Percentiles rank a stretch among this genome's conserved stretches.
Conservation (phyloP, 139 green algal species). For the Choricystis sp. region DNA sequence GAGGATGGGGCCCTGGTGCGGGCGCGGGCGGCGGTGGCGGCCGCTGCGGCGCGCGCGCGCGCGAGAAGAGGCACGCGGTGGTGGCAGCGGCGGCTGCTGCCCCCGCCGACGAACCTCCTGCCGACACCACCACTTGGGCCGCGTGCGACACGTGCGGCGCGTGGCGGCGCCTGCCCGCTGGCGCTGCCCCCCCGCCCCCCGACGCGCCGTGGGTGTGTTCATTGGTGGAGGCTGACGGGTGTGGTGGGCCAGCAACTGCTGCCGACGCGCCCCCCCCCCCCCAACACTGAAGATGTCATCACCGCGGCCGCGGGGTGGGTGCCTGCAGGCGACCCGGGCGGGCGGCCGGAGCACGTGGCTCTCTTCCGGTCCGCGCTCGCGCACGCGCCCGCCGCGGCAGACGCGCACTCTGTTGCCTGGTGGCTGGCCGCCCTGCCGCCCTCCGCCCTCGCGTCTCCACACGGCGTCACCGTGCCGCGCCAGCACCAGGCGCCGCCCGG, state of each 20-base stretch:
- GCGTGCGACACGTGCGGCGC: conserved; percentile 59
- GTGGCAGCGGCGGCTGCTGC: background rate
- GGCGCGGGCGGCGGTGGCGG: background rate
- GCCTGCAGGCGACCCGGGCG: background rate
- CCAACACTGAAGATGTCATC: conserved; percentile 6
- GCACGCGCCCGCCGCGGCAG: background rate
- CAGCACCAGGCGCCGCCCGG: background rate
- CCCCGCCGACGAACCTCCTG: background rate
- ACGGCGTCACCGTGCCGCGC: background rate
- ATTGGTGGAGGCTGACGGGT: too few species aligned
- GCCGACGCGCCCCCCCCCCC: too few species aligned
- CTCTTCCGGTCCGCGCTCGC: conserved; percentile 7
- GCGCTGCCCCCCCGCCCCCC: conserved; percentile 4
- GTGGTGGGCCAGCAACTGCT: too few species aligned
- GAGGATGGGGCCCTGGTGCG: background rate
- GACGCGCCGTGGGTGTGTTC: conserved; percentile 38
- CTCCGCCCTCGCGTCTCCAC: background rate
- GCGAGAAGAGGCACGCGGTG: too few species aligned
- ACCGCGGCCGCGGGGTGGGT: conserved; percentile 5
- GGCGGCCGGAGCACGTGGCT: conserved; percentile 1
- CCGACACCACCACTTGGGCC: conserved; percentile 14
- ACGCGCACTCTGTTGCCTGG: conserved; percentile 5
- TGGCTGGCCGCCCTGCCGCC: conserved; percentile 9
- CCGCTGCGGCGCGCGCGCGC: background rate
- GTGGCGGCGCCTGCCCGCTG: conserved; percentile 40